phyloP scores from a whole-genome alignment of 805 yeast species.

The Spathaspora arborariae region DNA sequence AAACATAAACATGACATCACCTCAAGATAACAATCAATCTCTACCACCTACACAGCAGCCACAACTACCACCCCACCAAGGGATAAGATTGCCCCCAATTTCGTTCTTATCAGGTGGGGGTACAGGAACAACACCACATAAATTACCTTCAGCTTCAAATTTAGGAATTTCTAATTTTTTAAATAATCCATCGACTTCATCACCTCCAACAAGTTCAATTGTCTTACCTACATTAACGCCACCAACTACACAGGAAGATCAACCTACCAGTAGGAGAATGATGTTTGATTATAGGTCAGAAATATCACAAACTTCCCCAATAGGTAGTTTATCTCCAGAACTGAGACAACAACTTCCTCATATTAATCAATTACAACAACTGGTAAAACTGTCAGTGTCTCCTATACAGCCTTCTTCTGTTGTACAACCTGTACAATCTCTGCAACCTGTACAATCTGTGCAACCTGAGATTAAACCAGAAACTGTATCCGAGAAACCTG shows the following conservation, averaged over 20 bases:
- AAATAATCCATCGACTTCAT: slow-evolving; percentile 7
- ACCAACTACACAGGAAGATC: slow-evolving; percentile 2
- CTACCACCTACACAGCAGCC: background rate
- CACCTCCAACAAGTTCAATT: slow-evolving; percentile 2
- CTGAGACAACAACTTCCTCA: slow-evolving; percentile 9
- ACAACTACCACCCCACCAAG: slow-evolving; percentile 3
- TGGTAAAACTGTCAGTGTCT: background rate
- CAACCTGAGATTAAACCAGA: background rate
- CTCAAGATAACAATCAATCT: background rate
- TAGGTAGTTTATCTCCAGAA: too few relatives aligned
- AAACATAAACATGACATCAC: background rate
- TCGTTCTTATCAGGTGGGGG: slow-evolving; percentile 21
- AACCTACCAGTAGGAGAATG: slow-evolving; percentile 1
- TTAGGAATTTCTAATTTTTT: slow-evolving; percentile 21
- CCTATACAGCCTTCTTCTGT: background rate
- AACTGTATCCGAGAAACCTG: background rate
- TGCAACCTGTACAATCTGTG: background rate
- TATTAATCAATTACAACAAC: background rate
- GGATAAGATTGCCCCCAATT: slow-evolving; percentile 17
- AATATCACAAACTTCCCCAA: too few relatives aligned
- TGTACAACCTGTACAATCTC: background rate
- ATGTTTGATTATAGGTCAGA: background rate
- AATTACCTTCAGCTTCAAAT: slow-evolving; percentile 3
- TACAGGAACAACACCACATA: background rate
- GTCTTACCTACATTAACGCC: slow-evolving; percentile 1